phyloP scores from a whole-genome alignment of 108 stramenopile species.

The Hondaea fermentalgiana region DNA sequence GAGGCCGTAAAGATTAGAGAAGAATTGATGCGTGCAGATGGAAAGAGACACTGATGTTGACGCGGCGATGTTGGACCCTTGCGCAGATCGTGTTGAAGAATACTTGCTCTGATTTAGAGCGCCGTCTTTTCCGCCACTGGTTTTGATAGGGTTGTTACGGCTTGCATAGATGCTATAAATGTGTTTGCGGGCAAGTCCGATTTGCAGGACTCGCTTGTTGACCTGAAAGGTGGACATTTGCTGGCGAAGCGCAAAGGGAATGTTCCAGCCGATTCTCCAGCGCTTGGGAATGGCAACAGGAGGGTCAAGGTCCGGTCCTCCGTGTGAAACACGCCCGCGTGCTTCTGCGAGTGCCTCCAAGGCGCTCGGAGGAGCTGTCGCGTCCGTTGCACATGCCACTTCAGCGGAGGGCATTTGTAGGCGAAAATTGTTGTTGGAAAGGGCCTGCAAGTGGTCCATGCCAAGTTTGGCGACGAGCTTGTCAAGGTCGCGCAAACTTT shows the following conservation, averaged over 20 bases:
- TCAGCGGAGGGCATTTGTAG: background rate
- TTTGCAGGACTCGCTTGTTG: background rate
- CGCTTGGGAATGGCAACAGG: background rate
- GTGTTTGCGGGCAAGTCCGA: background rate
- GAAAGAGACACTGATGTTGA: background rate
- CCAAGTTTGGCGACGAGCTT: background rate
- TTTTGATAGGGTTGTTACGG: background rate
- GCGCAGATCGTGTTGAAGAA: background rate
- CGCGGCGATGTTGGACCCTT: too few relatives aligned
- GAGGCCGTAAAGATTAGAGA: background rate
- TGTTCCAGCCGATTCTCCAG: slow-evolving; percentile 6
- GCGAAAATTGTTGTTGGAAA: background rate
- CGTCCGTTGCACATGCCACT: background rate
- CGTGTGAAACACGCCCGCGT: background rate
- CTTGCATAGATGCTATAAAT: background rate
- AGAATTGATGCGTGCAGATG: background rate
- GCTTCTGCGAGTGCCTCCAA: background rate
- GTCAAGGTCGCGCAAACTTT: background rate
- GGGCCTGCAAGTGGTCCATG: background rate
- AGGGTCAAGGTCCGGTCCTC: background rate
- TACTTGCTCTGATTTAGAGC: background rate
- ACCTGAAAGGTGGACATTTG: background rate
- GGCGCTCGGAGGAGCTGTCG: background rate
- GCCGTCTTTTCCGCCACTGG: background rate
- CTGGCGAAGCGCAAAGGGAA: background rate